These are phyloP conservation scores for Aspergillus sclerotiicarbonarius DNA, from an alignment of 495 filamentous ascomycete species.

Conservation along the genomic window DNA sequence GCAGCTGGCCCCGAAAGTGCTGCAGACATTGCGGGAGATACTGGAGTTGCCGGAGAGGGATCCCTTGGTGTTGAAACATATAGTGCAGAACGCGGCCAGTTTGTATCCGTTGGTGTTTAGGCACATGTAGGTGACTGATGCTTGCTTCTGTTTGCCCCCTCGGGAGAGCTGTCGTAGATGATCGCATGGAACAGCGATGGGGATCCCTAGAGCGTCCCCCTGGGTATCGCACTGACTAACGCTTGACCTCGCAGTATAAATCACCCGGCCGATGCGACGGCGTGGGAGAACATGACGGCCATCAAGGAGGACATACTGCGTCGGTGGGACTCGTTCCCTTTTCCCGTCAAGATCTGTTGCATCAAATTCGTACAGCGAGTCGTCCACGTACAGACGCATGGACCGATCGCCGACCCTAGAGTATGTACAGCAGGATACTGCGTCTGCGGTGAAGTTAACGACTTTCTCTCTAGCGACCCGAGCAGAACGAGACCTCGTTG, in stretches of 20 bases:
- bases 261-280: slow-evolving; percentile 71
- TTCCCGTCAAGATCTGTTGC: slow-evolving; percentile 82
- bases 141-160: slow-evolving; percentile 11
- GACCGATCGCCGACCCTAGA: slow-evolving; percentile 77
- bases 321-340: slow-evolving; percentile 79
- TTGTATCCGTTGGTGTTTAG: slow-evolving; percentile 88
- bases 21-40: slow-evolving; percentile 72
- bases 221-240: slow-evolving; percentile 28
- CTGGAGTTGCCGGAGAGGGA: slow-evolving; percentile 74
- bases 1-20: slow-evolving; percentile 63
- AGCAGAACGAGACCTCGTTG: slow-evolving; percentile 84
- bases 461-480: slow-evolving; percentile 58
- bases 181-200: neutral
- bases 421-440: slow-evolving; percentile 48
- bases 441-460: slow-evolving; percentile 25
- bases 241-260: slow-evolving; percentile 61
- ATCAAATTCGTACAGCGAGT: slow-evolving; percentile 96
- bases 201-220: neutral
- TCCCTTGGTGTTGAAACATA: slow-evolving; percentile 67
- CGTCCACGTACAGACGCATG: slow-evolving; percentile 86
- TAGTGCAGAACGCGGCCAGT: slow-evolving; percentile 81
- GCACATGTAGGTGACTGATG: slow-evolving; percentile 74
- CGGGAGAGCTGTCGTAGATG: slow-evolving; percentile 20
- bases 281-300: slow-evolving; percentile 82
- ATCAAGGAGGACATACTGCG: slow-evolving; percentile 87